Conservation (phyloP, 495 filamentous ascomycete genomes). For the Aspergillus saccharolyticus region DNA sequence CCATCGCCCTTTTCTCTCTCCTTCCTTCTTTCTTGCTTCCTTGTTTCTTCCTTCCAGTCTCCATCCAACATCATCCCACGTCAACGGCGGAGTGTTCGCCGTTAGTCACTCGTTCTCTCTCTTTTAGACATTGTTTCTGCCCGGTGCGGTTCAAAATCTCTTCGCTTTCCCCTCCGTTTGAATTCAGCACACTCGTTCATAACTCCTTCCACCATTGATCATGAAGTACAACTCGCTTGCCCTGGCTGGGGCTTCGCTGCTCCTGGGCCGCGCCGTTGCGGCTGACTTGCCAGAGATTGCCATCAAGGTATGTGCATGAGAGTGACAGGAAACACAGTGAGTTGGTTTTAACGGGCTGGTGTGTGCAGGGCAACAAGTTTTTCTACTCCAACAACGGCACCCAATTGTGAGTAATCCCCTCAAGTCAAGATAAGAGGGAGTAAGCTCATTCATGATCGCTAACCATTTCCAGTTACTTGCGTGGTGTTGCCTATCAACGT, state of each 20-base stretch:
- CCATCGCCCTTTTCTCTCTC: not conserved
- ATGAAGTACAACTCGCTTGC: slow-evolving; percentile 42
- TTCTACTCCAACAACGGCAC: slow-evolving; percentile 74
- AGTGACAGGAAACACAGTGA: not conserved
- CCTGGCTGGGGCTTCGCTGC: slow-evolving; percentile 43
- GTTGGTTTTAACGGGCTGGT: not conserved
- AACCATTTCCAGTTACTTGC: slow-evolving; percentile 53
- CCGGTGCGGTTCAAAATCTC: slow-evolving; percentile 2
- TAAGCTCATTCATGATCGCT: too few relatives aligned
- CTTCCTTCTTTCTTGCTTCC: slow-evolving; percentile 18
- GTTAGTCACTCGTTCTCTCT: slow-evolving; percentile 24
- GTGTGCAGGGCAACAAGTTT: slow-evolving; percentile 58
- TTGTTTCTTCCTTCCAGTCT: slow-evolving; percentile 8
- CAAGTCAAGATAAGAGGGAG: too few relatives aligned
- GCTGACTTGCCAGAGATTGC: slow-evolving; percentile 61
- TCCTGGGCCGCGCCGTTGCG: slow-evolving; percentile 47
- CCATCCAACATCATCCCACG: not conserved
- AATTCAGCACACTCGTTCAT: slow-evolving; percentile 9
- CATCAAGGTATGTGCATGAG: slow-evolving; percentile 13
- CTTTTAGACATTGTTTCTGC: slow-evolving; percentile 4
- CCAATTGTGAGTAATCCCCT: slow-evolving; percentile 60
- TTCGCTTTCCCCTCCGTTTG: not conserved
- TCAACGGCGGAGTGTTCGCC: slow-evolving; percentile 19
- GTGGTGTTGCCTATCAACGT: slow-evolving; percentile 85
- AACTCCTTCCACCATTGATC: slow-evolving; percentile 11